Evolutionary conservation across 176 grass and related monocot species (phyloP), one percentile per base, ranked within the genome.

Genomic region (Elaeis guineensis): DNA sequence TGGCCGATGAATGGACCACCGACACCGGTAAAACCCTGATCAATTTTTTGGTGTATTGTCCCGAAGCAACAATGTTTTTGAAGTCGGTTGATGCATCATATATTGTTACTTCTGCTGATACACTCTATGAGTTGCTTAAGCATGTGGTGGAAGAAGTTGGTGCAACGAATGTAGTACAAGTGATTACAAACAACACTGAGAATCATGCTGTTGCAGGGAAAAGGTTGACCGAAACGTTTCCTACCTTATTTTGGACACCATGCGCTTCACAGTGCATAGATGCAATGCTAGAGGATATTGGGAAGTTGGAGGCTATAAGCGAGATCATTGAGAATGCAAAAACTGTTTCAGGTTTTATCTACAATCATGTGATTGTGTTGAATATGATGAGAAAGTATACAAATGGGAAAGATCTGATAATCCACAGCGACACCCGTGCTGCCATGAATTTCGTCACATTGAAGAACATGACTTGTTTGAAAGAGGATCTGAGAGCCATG

Each of bases 191-290:
- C 54, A 88, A 80, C 64, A 79, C 78, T 1, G 83, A 90, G 59
- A 72, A 76, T 52, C 75, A 90, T 82, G 64, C 74, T 28, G 60
- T 51, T 8, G 87, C 87, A 18, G 87, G 87, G 14, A 85, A 69
- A 54, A 90, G 50, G 66, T 69, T 96, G 62, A 58, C 65, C 2
- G 86, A 87, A 62, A 74, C 72, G 21, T 90, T 85, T 51, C 92
- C 92, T 53, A 96, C 92, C n/a, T 51, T 96, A 58, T 96, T 96
- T 73, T 96, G 92, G 92, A 88, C 81, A 9, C 72, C 80, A 0
- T 96, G 92, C 25, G 69, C 78, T 78, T 90, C 82, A 60, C 75
- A 72, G 29, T 88, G 78, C 75, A 82, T 96, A 23, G 73, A 96
- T 51, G 92, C 59, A 17, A 96, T 96, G 67, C 83, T 96, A 3